These are phyloP conservation scores for Naganishia kalamii DNA, from an alignment of 768 basidiomycete species.

Conservation along the genomic window DNA sequence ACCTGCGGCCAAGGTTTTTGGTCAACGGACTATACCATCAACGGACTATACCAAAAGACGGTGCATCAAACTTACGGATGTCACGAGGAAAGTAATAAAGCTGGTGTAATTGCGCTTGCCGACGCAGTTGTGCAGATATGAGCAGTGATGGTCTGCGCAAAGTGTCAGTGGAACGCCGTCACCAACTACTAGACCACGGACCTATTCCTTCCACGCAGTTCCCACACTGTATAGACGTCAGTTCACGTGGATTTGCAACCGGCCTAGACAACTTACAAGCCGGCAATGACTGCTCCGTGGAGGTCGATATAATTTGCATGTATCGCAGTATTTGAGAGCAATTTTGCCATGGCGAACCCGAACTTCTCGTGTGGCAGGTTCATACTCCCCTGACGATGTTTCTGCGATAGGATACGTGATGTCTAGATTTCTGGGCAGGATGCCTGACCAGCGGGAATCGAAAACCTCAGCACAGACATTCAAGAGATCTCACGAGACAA, in stretches of 20 bases:
- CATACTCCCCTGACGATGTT: constrained; percentile 54
- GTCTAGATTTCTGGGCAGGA: constrained; percentile 80
- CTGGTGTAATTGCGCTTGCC: constrained; percentile 89
- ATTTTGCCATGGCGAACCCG: constrained; percentile 76
- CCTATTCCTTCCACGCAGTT: constrained; percentile 89
- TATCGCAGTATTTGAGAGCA: constrained; percentile 86
- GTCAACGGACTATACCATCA: neutral
- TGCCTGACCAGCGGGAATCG: too few relatives aligned
- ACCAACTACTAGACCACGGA: neutral
- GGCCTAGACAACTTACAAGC: constrained; percentile 55
- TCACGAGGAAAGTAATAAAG: constrained; percentile 79
- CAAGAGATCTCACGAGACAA: neutral
- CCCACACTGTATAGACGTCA: constrained; percentile 61
- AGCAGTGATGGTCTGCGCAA: constrained; percentile 46
- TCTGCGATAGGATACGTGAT: constrained; percentile 69
- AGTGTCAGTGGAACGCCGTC: neutral
- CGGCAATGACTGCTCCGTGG: constrained; percentile 94
- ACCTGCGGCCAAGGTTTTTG: constrained; percentile 50
- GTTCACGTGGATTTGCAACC: neutral
- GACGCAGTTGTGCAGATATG: constrained; percentile 79
- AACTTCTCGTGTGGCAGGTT: constrained; percentile 73
- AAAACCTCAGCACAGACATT: too few relatives aligned
- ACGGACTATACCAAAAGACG: neutral
- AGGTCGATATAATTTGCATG: constrained; percentile 85
- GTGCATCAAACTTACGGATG: constrained; percentile 55